A percentile compares a stretch with the other conserved stretches of the same genome.
phyloP scores from a whole-genome alignment of 306 rosid species.

The Vigna trinervia region DNA sequence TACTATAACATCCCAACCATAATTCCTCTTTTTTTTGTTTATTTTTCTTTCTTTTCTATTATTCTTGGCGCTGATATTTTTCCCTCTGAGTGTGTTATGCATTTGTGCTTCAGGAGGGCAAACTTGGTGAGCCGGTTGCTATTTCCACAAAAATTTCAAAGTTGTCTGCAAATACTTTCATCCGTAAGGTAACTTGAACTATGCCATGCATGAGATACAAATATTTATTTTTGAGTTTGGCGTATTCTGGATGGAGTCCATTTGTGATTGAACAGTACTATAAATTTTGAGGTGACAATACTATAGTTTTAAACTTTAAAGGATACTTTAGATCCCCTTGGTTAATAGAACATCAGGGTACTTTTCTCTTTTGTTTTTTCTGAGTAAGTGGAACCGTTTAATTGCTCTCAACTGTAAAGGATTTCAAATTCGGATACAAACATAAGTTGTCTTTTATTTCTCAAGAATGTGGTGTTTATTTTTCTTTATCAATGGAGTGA shows the following conservation, averaged over 20 bases:
- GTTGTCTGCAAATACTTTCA: conserved; percentile 59
- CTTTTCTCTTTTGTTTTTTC: background rate
- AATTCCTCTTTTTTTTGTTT: background rate
- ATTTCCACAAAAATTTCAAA: conserved; percentile 56
- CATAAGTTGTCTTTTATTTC: conserved; percentile 1
- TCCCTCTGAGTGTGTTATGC: conserved; percentile 32
- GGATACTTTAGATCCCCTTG: conserved; percentile 18
- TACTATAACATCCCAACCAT: too few species aligned
- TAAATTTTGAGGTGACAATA: background rate
- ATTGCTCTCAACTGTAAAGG: conserved; percentile 1
- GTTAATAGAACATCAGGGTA: conserved; percentile 11
- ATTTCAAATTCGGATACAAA: background rate
- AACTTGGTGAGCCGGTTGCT: conserved; percentile 49
- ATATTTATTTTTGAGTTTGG: background rate
- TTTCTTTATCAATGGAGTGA: background rate
- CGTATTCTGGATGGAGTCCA: background rate
- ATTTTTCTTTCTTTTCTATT: background rate
- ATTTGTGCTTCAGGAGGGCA: conserved; percentile 56
- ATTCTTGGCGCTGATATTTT: background rate
- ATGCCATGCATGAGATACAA: conserved; percentile 19
- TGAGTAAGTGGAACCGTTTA: background rate
- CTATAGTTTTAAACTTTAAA: background rate
- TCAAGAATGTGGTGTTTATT: background rate
- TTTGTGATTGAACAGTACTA: background rate
- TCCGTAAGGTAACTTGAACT: conserved; percentile 58